phyloP scores from a whole-genome alignment of 768 basidiomycete genomes.

The Boletus sensibilis region DNA sequence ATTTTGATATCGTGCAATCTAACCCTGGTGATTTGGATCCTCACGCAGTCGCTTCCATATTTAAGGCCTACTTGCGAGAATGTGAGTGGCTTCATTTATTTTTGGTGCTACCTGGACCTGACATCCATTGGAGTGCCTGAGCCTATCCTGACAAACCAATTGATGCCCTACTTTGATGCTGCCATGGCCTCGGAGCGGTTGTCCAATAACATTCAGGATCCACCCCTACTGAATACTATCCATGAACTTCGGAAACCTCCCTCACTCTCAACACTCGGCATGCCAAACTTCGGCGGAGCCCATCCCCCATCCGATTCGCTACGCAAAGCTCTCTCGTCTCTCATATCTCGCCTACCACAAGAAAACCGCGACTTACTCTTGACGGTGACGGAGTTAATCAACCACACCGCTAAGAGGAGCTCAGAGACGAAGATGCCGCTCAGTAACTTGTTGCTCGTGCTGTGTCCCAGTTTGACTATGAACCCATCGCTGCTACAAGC shows the following conservation, averaged over 20 bases:
- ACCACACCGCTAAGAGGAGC: slow-evolving; percentile 63
- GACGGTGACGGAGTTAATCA: slow-evolving; percentile 80
- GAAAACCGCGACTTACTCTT: slow-evolving; percentile 84
- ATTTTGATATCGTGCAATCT: slow-evolving; percentile 78
- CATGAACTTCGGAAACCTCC: slow-evolving; percentile 66
- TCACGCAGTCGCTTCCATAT: slow-evolving; percentile 89
- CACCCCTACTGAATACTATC: slow-evolving; percentile 36
- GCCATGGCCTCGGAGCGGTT: slow-evolving; percentile 59
- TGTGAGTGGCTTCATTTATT: slow-evolving; percentile 50
- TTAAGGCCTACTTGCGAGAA: slow-evolving; percentile 92
- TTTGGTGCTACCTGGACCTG: slow-evolving; percentile 1
- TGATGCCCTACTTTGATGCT: slow-evolving; percentile 76
- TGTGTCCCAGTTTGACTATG: slow-evolving; percentile 86
- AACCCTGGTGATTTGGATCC: slow-evolving; percentile 89
- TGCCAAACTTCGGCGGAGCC: slow-evolving; percentile 62
- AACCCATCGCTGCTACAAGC: slow-evolving; percentile 69
- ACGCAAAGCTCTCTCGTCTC: slow-evolving; percentile 54
- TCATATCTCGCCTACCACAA: slow-evolving; percentile 67
- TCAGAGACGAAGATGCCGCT: slow-evolving; percentile 90
- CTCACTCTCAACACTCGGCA: slow-evolving; percentile 74
- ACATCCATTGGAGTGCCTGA: slow-evolving; percentile 68
- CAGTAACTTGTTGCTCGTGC: slow-evolving; percentile 81
- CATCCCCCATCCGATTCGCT: slow-evolving; percentile 62
- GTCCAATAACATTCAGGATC: slow-evolving; percentile 28
- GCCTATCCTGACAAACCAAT: slow-evolving; percentile 71